Evolutionary conservation across 805 yeast genomes (phyloP).

Genomic region (Jamesozyma piceae): DNA sequence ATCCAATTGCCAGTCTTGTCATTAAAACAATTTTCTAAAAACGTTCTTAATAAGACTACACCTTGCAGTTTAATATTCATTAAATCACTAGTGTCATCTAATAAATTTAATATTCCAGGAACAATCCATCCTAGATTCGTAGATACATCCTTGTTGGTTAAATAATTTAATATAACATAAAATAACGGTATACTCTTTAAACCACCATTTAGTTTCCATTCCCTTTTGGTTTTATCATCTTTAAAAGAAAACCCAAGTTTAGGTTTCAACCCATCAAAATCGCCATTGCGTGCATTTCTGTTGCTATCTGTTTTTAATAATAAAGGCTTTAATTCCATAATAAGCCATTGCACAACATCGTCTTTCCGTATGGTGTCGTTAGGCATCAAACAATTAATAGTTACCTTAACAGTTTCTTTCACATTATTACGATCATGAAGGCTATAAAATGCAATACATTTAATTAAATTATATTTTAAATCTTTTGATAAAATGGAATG

Average conservation of each 20-base stretch:
- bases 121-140: slow-evolving; percentile 28
- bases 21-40: slow-evolving; percentile 13
- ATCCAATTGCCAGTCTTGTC: slow-evolving; percentile 13
- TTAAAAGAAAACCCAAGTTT: slow-evolving; percentile 9
- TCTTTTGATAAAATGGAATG: neutral
- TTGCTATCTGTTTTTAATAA: slow-evolving; percentile 3
- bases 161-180: slow-evolving; percentile 12
- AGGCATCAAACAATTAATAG: neutral
- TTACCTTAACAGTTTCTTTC: neutral
- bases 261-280: slow-evolving; percentile 12
- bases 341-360: slow-evolving; percentile 1
- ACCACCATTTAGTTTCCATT: slow-evolving; percentile 22
- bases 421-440: neutral
- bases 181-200: slow-evolving; percentile 20
- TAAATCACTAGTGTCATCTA: slow-evolving; percentile 25
- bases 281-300: slow-evolving; percentile 1
- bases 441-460: neutral
- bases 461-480: neutral
- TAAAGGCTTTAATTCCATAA: slow-evolving; percentile 9
- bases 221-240: slow-evolving; percentile 15
- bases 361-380: neutral
- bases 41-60: slow-evolving; percentile 14
- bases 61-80: slow-evolving; percentile 20
- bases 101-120: slow-evolving; percentile 26
- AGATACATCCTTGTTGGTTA: slow-evolving; percentile 16